Evolutionary conservation across 257 asterid genomes (phyloP).

Genomic region (Paulownia fortunei): DNA sequence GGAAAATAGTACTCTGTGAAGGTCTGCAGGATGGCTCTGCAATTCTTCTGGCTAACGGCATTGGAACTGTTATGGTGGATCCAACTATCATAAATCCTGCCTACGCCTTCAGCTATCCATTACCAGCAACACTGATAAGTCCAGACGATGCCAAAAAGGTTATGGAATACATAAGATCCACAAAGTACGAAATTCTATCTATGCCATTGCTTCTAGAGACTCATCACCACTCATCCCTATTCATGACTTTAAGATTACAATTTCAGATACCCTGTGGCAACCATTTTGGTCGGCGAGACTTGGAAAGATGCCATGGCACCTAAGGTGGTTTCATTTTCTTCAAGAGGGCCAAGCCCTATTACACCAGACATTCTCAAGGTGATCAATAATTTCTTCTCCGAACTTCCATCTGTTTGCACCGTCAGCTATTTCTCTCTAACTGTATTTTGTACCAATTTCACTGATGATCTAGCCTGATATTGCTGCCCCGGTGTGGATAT

Average conservation of each 20-base stretch:
- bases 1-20: slow-evolving; percentile 42
- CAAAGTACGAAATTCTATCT: slow-evolving; percentile 24
- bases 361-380: slow-evolving; percentile 43
- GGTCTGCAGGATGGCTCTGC: slow-evolving; percentile 26
- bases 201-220: background rate
- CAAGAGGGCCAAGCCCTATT: slow-evolving; percentile 49
- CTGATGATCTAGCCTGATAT: slow-evolving; percentile 39
- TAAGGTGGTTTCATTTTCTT: slow-evolving; percentile 44
- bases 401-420: background rate
- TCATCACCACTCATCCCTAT: background rate
- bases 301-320: slow-evolving; percentile 52
- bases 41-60: slow-evolving; percentile 33
- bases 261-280: slow-evolving; percentile 39
- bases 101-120: slow-evolving; percentile 38
- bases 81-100: background rate
- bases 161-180: slow-evolving; percentile 32
- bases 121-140: slow-evolving; percentile 38
- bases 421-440: background rate
- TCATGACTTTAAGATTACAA: background rate
- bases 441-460: background rate
- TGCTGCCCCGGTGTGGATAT: slow-evolving; percentile 47
- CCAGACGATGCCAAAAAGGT: slow-evolving; percentile 36
- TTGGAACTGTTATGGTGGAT: slow-evolving; percentile 33
- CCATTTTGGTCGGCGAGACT: slow-evolving; percentile 40
- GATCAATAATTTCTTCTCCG: background rate